Base-by-base conservation (phyloP, 306 rosid genomes). In the Comarum palustre region DNA sequence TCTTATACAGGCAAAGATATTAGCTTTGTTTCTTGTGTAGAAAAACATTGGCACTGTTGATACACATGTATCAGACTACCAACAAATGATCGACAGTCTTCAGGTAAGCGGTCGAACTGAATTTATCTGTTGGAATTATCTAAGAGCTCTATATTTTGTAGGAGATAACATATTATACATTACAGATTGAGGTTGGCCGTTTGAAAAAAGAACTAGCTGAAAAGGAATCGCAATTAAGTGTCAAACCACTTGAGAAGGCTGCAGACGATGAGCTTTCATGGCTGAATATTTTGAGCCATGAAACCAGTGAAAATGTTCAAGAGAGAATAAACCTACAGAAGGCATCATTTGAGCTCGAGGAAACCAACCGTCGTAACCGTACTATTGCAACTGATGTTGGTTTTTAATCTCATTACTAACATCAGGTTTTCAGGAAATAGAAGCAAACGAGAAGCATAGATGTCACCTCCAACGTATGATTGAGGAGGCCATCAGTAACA, bases 261-360 rank as follows among this genome's bases (percentile, higher is more conserved):
- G 81, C 81, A 45, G 91, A 87, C 6, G 87, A 82, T 75, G 86
- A 87, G 77, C 71, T 85, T 58, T 85, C 87, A 15, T 79, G 86
- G 86, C 72, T 87, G 78, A 83, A 87, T 74, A 69, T 78, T 29
- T 81, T 85, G 80, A 87, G 91, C 77, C 89, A 82, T 76, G 86
- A 82, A 80, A 85, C 85, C 54, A 85, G 73, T 78, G 89, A 87
- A 76, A 87, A 87, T 80, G 91, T 87, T 60, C 91, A 84, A 74
- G 91, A 87, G 63, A 80, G 89, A 71, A 87, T 87, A 76, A 87
- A 87, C 79, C 78, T 87, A 66, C 89, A 82, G 67, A 87, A 85
- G 78, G 91, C 91, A 70, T 65, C 84, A 52, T 83, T 75, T 76
- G 89, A 87, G 78, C 89, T 87, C 41, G 91, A 87, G 77, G 91